Evolutionary conservation across 257 asterid species (phyloP).

Genomic region (Solanum pinnatisectum): DNA sequence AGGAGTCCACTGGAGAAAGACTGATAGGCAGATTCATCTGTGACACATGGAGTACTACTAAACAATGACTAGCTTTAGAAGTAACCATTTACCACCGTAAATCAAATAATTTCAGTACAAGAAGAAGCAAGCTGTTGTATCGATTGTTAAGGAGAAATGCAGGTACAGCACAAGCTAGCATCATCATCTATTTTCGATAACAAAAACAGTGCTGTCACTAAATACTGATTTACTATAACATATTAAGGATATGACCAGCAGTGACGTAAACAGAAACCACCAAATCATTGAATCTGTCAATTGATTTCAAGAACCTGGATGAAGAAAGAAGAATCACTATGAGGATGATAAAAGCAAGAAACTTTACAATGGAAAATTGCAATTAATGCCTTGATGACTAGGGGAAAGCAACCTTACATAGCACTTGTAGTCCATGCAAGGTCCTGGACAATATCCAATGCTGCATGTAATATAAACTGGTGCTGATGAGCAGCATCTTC

Average conservation of each 20-base stretch:
- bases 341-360: background rate
- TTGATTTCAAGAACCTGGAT: slow-evolving; percentile 69
- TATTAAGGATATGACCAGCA: slow-evolving; percentile 95
- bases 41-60: background rate
- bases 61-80: background rate
- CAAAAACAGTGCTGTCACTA: background rate
- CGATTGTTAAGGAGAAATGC: background rate
- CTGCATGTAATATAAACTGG: slow-evolving; percentile 93
- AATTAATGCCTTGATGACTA: background rate
- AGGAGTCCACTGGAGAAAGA: background rate
- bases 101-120: background rate
- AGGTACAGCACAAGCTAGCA: background rate
- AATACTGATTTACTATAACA: background rate
- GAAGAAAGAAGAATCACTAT: background rate
- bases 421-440: slow-evolving; percentile 97
- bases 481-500: slow-evolving; percentile 97
- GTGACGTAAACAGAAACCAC: slow-evolving; percentile 93
- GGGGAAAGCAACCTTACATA: slow-evolving; percentile 46
- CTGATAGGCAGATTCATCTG: background rate
- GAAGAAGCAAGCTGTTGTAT: background rate
- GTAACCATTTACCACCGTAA: background rate
- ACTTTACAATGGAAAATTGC: background rate
- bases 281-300: slow-evolving; percentile 85
- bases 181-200: background rate
- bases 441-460: slow-evolving; percentile 91